These are phyloP conservation scores for Corynascus novoguineensis DNA, from an alignment of 495 filamentous ascomycete genomes.

Conservation along the genomic window DNA sequence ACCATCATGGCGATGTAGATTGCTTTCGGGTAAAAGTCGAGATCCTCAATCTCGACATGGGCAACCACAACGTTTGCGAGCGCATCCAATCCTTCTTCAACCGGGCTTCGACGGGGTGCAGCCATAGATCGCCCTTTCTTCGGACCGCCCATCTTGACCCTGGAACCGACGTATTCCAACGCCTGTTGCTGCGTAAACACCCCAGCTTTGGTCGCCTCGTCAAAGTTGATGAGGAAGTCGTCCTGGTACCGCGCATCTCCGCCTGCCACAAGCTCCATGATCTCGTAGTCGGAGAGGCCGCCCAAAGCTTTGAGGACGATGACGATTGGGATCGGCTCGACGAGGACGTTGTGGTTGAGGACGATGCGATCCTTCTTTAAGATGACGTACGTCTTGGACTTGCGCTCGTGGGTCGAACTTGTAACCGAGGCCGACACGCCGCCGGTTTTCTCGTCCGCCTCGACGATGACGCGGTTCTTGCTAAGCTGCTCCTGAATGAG, in stretches of 20 bases:
- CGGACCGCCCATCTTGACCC: conserved; percentile 72
- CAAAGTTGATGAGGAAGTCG: conserved; percentile 88
- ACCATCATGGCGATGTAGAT: conserved; percentile 96
- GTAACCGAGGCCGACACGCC: conserved; percentile 97
- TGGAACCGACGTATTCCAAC: conserved; percentile 78
- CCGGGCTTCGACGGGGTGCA: conserved; percentile 56
- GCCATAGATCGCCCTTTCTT: conserved; percentile 44
- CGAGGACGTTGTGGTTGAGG: conserved; percentile 87
- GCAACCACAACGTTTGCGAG: conserved; percentile 86
- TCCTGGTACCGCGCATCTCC: conserved; percentile 84
- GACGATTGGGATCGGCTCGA: conserved; percentile 87
- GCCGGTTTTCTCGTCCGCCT: conserved; percentile 80
- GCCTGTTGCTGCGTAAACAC: conserved; percentile 92
- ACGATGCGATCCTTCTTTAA: conserved; percentile 86
- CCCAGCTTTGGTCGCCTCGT: conserved; percentile 73
- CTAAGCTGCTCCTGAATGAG: conserved; percentile 96
- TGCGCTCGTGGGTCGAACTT: conserved; percentile 93
- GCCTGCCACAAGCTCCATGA: conserved; percentile 80
- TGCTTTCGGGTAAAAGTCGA: conserved; percentile 92
- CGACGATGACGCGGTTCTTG: conserved; percentile 97
- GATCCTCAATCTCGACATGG: conserved; percentile 80
- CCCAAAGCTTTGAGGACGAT: conserved; percentile 91
- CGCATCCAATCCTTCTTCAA: conserved; percentile 85
- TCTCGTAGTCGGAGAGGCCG: conserved; percentile 88
- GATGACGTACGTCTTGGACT: conserved; percentile 93